Evolutionary conservation across 495 filamentous ascomycete genomes (phyloP), one percentile per base, ranked within the genome.

Genomic region (Halenospora varia): DNA sequence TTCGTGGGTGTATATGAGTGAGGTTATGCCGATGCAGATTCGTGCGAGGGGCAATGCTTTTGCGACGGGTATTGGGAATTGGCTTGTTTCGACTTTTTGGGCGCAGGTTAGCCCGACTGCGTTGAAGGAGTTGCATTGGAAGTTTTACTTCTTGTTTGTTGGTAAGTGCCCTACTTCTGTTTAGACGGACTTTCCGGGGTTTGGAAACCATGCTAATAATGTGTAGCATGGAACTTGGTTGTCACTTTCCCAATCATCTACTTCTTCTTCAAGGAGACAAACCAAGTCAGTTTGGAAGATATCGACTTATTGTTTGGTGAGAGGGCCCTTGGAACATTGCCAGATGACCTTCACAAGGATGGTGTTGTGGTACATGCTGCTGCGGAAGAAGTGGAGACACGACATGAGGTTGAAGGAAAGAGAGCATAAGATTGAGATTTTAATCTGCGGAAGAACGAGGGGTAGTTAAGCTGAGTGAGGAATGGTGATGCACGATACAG

Each of bases 21-120:
- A 90, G 70, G 78, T 92, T 56, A 88, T 86, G 62, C 88, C 88
- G 9, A 82, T 89, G 69, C 83, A 83, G 66, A 90, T 86, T 13
- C 81, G 88, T 55, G 83, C 82, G 39, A 86, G 88, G 74, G 88
- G 86, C 26, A 90, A 89, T 62, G 87, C 88, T 13, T 76, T 89
- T 25, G 62, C 62, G n/a, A 64, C 62, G 1, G 62, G 62, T 3
- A 61, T 64, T 42, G 62, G 62, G 1, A 64, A 64, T 39, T 64
- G 62, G 62, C 54, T 64, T 11, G 62, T 64, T 10, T 25, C 57
- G 15, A 82, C 81, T 29, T 71, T 77, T 48, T 75, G 78, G 68
- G 76, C 73, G 2, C 77, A 81, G 59, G 72, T 82, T 23, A 78
- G 74, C 4, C 79, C 78, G 1, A 70, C 75, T 49, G 76, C 75